Base-by-base conservation (phyloP, 345 rosid species). In the Zanthoxylum bungeanum region DNA sequence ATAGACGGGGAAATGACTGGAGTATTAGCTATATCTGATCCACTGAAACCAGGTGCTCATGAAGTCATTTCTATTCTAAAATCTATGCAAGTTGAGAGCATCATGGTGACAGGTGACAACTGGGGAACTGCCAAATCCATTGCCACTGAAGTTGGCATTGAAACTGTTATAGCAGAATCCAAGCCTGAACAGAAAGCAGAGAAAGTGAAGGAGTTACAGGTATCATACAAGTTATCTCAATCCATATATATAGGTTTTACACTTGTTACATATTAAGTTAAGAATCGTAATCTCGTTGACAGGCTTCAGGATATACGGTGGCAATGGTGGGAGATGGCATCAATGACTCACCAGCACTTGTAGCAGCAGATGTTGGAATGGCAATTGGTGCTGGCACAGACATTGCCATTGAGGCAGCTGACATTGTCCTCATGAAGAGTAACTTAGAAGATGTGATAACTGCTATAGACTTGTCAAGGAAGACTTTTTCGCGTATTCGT, bases 261-360 rank as follows among this genome's bases (percentile, higher is more conserved):
- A 2, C 3, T 66, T 17, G 19, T n/a, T 22, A 19, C 24, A 14
- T 16, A n/a, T n/a, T n/a, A n/a, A n/a, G n/a, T 0, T 3, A 42
- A 8, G 33, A 2, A 16, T 27, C 3, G 5, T 25, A 47, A 24
- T 66, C 66, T 14, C 5, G 27, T 50, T 31, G 51, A 25, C 69
- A 93, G 98, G 93, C 87, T 37, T 67, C 74, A 27, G 98, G 98
- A n/a, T 73, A 76, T 66, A 68, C 67, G 5, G 98, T 94, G 74
- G 97, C 93, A 36, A 94, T 94, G 98, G 97, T 94, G 42, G 98
- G 98, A 2, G 98, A 94, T 6, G 98, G 98, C 25, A 88, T 94
- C 21, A 94, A 94, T 25, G 98, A 94, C 81, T 92, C 98, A 0
- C 97, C 97, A 0, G 97, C 97, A 0, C 95, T 94, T 0, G 98